phyloP scores from a whole-genome alignment of 2,329 filamentous ascomycete species.

The Fusarium pseudocircinatum region DNA sequence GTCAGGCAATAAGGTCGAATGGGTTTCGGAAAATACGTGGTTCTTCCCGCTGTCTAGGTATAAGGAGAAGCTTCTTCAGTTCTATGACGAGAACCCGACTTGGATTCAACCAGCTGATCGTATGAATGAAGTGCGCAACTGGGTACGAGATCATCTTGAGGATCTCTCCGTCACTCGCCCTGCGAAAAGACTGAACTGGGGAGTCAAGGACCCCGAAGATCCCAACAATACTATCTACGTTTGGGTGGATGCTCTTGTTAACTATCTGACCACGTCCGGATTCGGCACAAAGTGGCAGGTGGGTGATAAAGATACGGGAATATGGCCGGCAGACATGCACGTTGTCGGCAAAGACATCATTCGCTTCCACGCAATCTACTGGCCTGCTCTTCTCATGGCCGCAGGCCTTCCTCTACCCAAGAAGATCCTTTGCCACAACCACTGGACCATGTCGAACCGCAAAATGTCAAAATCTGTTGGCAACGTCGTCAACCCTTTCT shows the following conservation, averaged over 20 bases:
- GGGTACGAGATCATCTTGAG: slow-evolving; percentile 80
- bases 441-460: slow-evolving; percentile 90
- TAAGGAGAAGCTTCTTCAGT: slow-evolving; percentile 77
- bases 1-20: slow-evolving; percentile 93
- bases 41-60: slow-evolving; percentile 92
- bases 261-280: slow-evolving; percentile 88
- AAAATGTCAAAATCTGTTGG: slow-evolving; percentile 98
- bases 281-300: slow-evolving; percentile 73
- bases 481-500: slow-evolving; percentile 94
- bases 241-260: slow-evolving; percentile 95
- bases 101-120: slow-evolving; percentile 79
- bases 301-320: slow-evolving; percentile 66
- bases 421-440: slow-evolving; percentile 86
- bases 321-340: slow-evolving; percentile 93
- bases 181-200: slow-evolving; percentile 81
- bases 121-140: slow-evolving; percentile 80
- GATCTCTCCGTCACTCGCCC: slow-evolving; percentile 93
- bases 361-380: slow-evolving; percentile 96
- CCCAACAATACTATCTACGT: slow-evolving; percentile 92
- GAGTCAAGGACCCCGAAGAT: slow-evolving; percentile 88
- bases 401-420: slow-evolving; percentile 81
- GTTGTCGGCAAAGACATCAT: slow-evolving; percentile 97
- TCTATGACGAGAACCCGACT: slow-evolving; percentile 79
- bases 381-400: slow-evolving; percentile 95
- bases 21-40: slow-evolving; percentile 93